These are phyloP conservation scores for Achlya hypogyna DNA, from an alignment of 352 stramenopile species.

Conservation along the genomic window DNA sequence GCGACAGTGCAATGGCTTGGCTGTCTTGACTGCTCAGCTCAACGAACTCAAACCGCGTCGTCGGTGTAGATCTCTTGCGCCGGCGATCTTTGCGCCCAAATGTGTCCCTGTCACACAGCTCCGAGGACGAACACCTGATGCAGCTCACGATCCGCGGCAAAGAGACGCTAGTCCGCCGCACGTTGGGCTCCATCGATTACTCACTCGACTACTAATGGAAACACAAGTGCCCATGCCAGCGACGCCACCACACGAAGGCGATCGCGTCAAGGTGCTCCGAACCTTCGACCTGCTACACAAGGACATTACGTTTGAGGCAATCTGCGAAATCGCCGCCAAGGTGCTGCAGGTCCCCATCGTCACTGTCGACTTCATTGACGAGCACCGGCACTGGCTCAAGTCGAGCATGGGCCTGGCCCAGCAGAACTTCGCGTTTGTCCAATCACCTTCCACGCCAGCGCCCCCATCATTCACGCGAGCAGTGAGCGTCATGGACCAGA, in stretches of 20 bases:
- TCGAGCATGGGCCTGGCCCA: conserved; percentile 83
- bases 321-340: conserved; percentile 78
- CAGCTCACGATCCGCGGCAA: not conserved
- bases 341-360: conserved; percentile 83
- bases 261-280: conserved; percentile 55
- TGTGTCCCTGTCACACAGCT: not conserved
- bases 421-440: conserved; percentile 63
- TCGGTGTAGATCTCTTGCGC: not conserved
- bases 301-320: conserved; percentile 78
- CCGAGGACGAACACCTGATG: not conserved
- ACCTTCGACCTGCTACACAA: conserved; percentile 75
- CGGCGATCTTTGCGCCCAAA: not conserved
- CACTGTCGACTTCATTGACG: conserved; percentile 80
- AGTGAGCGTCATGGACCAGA: conserved; percentile 79
- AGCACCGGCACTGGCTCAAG: conserved; percentile 73
- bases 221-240: conserved; percentile 72
- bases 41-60: not conserved
- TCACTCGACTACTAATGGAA: conserved; percentile 74
- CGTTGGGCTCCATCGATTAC: conserved; percentile 31
- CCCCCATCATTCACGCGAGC: conserved; percentile 68
- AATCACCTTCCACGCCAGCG: conserved; percentile 78
- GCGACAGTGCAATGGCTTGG: too few relatives aligned
- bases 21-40: too few relatives aligned
- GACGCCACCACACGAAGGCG: conserved; percentile 69
- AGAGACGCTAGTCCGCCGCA: not conserved